Evolutionary conservation across 805 yeast genomes (phyloP), one percentile per base, ranked within the genome.

Genomic region (Zygosaccharomyces siamensis): DNA sequence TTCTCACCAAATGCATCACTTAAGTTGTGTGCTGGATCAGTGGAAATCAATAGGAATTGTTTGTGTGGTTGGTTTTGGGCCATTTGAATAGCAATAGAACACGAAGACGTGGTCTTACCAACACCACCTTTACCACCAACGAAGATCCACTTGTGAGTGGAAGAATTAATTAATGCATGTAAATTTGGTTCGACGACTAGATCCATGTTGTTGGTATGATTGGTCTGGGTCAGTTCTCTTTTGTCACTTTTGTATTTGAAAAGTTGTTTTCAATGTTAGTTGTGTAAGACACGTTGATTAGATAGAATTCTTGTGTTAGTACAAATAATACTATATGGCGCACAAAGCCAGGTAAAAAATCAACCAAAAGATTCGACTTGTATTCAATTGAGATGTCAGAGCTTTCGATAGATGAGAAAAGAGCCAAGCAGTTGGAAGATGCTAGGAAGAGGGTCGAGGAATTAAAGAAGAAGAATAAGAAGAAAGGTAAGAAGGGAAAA

Each of bases 41-140:
- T 90, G 28, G 97, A 90, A 60, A 93, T 93, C 59, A 93, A 74
- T 53, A 93, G 74, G 58, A 89, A 95, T 59, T 86, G 84, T 56
- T 89, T 90, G 14, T 68, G 56, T 31, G 95, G 95, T 64, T 95
- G 84, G 49, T 78, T 74, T 52, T 86, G 70, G 14, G 99, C 97
- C 67, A 93, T 78, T 71, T 93, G 98, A 54, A 90, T 84, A 20
- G 99, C 95, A 58, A 93, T 78, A 21, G 97, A 89, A 41, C 96
- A 90, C 1, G 98, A 92, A 3, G 97, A 87, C 23, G 99, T 93
- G 54, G 99, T 93, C 68, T 93, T 93, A 62, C 99, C 99, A 26
- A 93, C 99, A 71, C 99, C 99, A 68, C 99, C 99, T 74, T 93
- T 93, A 59, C 99, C 99, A 57, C 99, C 99, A 39, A 92, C 98